Conservation (phyloP, 139 green algal species). For the Ettlia oleoabundans region DNA sequence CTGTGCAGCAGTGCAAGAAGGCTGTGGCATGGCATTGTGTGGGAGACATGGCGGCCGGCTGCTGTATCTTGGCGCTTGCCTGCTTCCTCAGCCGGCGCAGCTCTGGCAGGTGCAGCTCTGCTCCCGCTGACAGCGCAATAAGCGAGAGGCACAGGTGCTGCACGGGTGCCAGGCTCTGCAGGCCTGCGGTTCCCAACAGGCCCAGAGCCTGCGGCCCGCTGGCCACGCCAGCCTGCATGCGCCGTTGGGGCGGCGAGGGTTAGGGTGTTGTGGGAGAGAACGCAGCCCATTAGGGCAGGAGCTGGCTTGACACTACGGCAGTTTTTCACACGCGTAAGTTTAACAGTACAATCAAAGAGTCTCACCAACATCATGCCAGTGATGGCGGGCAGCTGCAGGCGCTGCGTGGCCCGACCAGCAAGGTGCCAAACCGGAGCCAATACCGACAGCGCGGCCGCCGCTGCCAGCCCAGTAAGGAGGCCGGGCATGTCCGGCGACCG, state of each 20-base stretch:
- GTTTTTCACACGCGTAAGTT: too few relatives aligned
- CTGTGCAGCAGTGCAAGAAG: too few relatives aligned
- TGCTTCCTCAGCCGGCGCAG: conserved; percentile 53
- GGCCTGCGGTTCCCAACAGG: conserved; percentile 58
- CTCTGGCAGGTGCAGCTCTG: conserved; percentile 75
- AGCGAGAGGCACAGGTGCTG: conserved; percentile 74
- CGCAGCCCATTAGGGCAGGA: too few relatives aligned
- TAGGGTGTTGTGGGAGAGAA: too few relatives aligned
- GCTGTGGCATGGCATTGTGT: too few relatives aligned
- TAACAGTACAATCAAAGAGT: not conserved
- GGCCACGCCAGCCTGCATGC: conserved; percentile 68
- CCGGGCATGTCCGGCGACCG: too few relatives aligned
- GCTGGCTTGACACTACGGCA: too few relatives aligned
- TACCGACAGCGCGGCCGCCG: not conserved
- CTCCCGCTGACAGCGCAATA: conserved; percentile 81
- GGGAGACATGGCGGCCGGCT: too few relatives aligned
- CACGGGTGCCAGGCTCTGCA: conserved; percentile 56
- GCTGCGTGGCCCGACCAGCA: not conserved
- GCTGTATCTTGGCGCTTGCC: conserved; percentile 45
- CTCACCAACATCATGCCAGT: conserved; percentile 74
- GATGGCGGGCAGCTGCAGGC: conserved; percentile 52
- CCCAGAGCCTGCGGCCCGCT: conserved; percentile 65
- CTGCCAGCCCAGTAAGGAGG: not conserved
- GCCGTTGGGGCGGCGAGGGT: not conserved
- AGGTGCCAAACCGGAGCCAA: conserved; percentile 24